A percentile compares a stretch with the other conserved stretches of the same genome.
These are phyloP conservation scores for Phalaenopsis aphrodite DNA, from an alignment of 106 monocot genomes.

Conservation along the genomic window DNA sequence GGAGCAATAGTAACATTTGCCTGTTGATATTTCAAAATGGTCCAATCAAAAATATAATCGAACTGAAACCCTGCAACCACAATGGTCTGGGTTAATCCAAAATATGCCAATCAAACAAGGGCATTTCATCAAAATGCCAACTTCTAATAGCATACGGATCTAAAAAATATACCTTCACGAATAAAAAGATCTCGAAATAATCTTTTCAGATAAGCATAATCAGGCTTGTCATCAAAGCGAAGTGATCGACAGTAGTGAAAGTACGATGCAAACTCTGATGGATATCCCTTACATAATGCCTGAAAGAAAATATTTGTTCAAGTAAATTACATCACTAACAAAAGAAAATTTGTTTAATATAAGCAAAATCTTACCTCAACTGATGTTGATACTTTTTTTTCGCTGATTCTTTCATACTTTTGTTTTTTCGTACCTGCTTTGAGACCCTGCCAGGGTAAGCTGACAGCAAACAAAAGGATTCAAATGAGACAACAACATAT, in stretches of 20 bases:
- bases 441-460: slow-evolving; percentile 81
- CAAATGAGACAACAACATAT: no score
- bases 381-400: slow-evolving; percentile 68
- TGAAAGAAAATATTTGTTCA: no score
- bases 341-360: no score
- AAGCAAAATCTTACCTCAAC: slow-evolving; percentile 22
- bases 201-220: slow-evolving; percentile 68
- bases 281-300: slow-evolving; percentile 64
- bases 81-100: no score
- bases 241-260: slow-evolving; percentile 78
- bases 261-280: slow-evolving; percentile 72
- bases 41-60: slow-evolving; percentile 80
- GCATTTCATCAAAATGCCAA: no score
- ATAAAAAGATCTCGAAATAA: slow-evolving; percentile 75
- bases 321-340: no score
- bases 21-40: slow-evolving; percentile 68
- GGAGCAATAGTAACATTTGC: slow-evolving; percentile 48
- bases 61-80: slow-evolving; percentile 26
- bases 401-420: slow-evolving; percentile 75
- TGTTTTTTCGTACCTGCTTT: slow-evolving; percentile 84
- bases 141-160: no score
- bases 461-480: neutral
- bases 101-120: no score
- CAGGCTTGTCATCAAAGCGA: slow-evolving; percentile 74
- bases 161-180: slow-evolving; percentile 36